phyloP scores from a whole-genome alignment of 2,329 filamentous ascomycete genomes.

The Paraconiothyrium brasiliense region DNA sequence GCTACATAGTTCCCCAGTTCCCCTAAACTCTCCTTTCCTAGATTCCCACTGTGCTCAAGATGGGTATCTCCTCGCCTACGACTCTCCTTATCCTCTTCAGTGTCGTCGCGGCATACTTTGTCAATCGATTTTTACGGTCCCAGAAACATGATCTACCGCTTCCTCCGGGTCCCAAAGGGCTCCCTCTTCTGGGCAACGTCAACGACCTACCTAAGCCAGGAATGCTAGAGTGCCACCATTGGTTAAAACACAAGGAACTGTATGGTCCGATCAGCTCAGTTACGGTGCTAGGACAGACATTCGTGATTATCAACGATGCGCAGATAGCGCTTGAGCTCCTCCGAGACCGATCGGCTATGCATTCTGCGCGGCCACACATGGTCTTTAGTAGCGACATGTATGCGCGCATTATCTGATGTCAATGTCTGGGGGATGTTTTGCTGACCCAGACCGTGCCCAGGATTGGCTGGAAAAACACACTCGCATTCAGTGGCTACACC shows the following conservation, averaged over 20 bases:
- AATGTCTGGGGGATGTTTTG: not conserved
- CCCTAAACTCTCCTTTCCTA: not conserved
- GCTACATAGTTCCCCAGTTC: not conserved
- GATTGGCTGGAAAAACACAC: constrained; percentile 33
- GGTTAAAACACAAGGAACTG: constrained; percentile 51
- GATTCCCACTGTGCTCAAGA: not conserved
- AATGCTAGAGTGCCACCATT: constrained; percentile 53
- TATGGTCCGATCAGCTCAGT: constrained; percentile 45
- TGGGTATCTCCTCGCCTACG: constrained; percentile 12
- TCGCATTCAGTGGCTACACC: constrained; percentile 28
- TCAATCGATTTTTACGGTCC: constrained; percentile 8
- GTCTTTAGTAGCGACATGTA: constrained; percentile 31
- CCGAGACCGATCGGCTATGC: constrained; percentile 30
- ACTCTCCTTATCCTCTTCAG: constrained; percentile 15
- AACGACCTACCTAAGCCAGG: constrained; percentile 56
- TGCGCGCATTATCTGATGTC: constrained; percentile 5
- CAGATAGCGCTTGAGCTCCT: constrained; percentile 37
- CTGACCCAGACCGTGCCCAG: constrained; percentile 10
- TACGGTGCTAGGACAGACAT: constrained; percentile 40
- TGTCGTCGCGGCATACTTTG: constrained; percentile 22
- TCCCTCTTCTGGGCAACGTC: constrained; percentile 62
- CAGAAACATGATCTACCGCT: constrained; percentile 33
- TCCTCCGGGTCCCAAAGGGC: constrained; percentile 61
- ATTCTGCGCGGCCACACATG: constrained; percentile 33
- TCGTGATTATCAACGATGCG: constrained; percentile 42